Conservation (phyloP, 257 asterid species). For the Nicotiana paniculata region DNA sequence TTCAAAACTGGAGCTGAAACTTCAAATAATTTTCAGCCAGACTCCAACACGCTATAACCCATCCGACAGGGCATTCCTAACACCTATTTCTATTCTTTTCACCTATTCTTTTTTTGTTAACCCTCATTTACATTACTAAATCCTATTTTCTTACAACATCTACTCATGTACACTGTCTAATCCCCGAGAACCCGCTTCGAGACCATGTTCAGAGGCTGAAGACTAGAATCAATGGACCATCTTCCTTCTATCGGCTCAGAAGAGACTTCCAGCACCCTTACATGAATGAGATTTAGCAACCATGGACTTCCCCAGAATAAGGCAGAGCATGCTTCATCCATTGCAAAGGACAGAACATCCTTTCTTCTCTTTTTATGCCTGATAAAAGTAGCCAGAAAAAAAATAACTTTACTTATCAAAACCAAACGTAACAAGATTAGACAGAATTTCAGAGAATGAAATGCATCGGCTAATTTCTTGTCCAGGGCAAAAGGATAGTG, state of each 20-base stretch:
- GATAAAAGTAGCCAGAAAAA: not conserved
- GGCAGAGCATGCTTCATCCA: not conserved
- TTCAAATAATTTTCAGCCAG: slow-evolving; percentile 1
- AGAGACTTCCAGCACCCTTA: slow-evolving; percentile 5
- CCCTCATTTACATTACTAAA: slow-evolving; percentile 50
- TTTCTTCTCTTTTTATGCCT: not conserved
- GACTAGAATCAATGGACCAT: not conserved
- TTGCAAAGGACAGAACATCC: not conserved
- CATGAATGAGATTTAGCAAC: not conserved
- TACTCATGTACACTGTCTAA: slow-evolving; percentile 46
- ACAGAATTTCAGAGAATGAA: not conserved
- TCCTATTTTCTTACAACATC: slow-evolving; percentile 45
- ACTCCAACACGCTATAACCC: not conserved
- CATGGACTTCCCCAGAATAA: not conserved
- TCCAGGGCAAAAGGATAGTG: not conserved
- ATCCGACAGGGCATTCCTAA: slow-evolving; percentile 6
- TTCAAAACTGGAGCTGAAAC: slow-evolving; percentile 17
- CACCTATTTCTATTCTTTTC: slow-evolving; percentile 8
- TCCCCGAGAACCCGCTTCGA: slow-evolving; percentile 23
- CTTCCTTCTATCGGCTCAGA: slow-evolving; percentile 1
- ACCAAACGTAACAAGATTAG: not conserved
- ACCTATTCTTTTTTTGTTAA: slow-evolving; percentile 22
- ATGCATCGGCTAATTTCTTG: not conserved
- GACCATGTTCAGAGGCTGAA: slow-evolving; percentile 7
- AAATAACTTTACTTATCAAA: not conserved